Evolutionary conservation across 1,139 yeast species (phyloP).

Genomic region (Candida anutae): DNA sequence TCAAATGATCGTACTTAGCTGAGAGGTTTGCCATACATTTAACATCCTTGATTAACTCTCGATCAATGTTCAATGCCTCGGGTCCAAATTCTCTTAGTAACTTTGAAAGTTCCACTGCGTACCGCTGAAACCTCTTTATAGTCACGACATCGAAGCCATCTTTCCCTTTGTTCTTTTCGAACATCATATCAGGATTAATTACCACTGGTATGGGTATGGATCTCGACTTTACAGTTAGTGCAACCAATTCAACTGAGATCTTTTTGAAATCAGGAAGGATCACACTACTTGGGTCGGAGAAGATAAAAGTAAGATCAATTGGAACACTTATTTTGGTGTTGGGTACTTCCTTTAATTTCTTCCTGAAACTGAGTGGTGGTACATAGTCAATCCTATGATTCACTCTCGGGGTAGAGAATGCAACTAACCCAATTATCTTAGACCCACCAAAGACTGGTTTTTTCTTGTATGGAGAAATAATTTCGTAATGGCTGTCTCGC

Average conservation of each 20-base stretch:
- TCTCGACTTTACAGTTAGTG: constrained; percentile 25
- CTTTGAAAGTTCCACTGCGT: constrained; percentile 23
- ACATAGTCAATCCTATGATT: constrained; percentile 19
- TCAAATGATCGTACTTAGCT: constrained; percentile 18
- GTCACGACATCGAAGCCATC: constrained; percentile 28
- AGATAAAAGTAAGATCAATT: constrained; percentile 18
- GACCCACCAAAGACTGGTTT: constrained; percentile 24
- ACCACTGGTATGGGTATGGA: constrained; percentile 30
- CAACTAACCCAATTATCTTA: constrained; percentile 25
- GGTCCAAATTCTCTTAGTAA: constrained; percentile 19
- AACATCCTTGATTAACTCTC: constrained; percentile 20
- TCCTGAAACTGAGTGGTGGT: constrained; percentile 7
- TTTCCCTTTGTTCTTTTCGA: constrained; percentile 19
- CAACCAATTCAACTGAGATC: constrained; percentile 24
- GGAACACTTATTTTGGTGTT: constrained; percentile 18
- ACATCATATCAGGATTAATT: constrained; percentile 28
- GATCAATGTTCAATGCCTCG: constrained; percentile 18
- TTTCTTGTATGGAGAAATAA: constrained; percentile 24
- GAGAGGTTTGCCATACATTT: constrained; percentile 28
- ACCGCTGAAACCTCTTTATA: constrained; percentile 23
- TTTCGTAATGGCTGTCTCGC: constrained; percentile 17
- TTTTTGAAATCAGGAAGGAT: constrained; percentile 23
- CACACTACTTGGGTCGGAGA: constrained; percentile 11
- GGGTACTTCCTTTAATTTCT: constrained; percentile 3
- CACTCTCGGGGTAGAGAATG: constrained; percentile 24